A percentile compares a stretch with the other conserved stretches of the same genome.
phyloP scores from a whole-genome alignment of 306 rosid genomes.

The Lathyrus tuberosus region DNA sequence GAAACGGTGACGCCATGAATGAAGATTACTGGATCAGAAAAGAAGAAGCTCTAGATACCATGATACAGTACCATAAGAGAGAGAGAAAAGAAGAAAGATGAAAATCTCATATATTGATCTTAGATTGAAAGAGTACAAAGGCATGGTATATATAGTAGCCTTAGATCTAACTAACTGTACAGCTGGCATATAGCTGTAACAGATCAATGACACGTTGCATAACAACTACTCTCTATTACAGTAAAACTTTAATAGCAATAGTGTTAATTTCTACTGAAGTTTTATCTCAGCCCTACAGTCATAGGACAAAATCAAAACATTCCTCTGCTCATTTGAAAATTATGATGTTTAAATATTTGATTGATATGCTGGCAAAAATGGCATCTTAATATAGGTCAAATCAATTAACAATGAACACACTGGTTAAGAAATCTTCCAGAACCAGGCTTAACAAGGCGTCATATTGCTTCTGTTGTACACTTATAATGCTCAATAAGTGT shows the following conservation, averaged over 20 bases:
- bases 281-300: constrained; percentile 4
- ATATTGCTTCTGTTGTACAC: neutral
- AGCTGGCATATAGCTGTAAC: too few relatives aligned
- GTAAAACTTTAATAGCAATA: neutral
- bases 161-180: too few relatives aligned
- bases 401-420: constrained; percentile 4
- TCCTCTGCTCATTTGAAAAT: neutral
- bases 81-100: too few relatives aligned
- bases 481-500: neutral
- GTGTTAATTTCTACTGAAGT: constrained; percentile 2
- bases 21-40: too few relatives aligned
- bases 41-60: too few relatives aligned
- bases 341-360: neutral
- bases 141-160: too few relatives aligned
- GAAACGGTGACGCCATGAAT: too few relatives aligned
- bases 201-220: too few relatives aligned
- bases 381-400: neutral
- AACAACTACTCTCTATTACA: too few relatives aligned
- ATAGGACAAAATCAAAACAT: constrained; percentile 12
- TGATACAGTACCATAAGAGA: too few relatives aligned
- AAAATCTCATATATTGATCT: too few relatives aligned
- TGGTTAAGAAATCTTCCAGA: constrained; percentile 1
- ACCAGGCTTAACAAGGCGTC: neutral
- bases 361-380: neutral
- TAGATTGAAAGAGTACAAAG: too few relatives aligned